Evolutionary conservation across 148 eudicot genomes (phyloP).

Genomic region (Cornus controversa): DNA sequence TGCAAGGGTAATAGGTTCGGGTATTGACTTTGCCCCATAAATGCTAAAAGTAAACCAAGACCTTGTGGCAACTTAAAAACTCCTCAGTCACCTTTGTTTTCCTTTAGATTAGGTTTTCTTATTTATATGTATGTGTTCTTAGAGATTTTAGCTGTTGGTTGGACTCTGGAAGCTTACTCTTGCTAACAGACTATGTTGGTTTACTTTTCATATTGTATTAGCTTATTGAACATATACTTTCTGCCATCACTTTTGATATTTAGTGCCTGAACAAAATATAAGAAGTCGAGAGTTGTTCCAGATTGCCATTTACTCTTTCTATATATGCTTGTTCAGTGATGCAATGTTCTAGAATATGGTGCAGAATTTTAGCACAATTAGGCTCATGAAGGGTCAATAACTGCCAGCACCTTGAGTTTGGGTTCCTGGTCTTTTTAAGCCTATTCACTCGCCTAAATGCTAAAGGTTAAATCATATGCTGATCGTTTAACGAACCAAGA

Average conservation of each 20-base stretch:
- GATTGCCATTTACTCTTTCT: neutral
- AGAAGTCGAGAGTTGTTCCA: neutral
- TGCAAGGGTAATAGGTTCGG: constrained; percentile 84
- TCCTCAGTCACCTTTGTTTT: constrained; percentile 15
- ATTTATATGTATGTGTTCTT: constrained; percentile 8
- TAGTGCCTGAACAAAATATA: neutral
- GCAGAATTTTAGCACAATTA: neutral
- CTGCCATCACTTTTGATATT: neutral
- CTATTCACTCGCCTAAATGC: no score
- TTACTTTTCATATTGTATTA: neutral
- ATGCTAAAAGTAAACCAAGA: constrained; percentile 18
- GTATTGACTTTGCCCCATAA: constrained; percentile 72
- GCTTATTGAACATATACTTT: constrained; percentile 12
- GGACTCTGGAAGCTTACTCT: constrained; percentile 5
- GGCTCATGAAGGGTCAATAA: no score
- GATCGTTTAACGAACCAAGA: no score
- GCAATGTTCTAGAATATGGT: neutral
- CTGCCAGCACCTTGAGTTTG: no score
- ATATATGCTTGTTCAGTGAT: neutral
- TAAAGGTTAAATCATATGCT: no score
- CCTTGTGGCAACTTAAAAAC: constrained; percentile 7
- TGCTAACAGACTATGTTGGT: constrained; percentile 7
- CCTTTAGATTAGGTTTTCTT: neutral
- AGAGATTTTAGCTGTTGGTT: constrained; percentile 3
- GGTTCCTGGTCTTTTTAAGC: no score